phyloP scores from a whole-genome alignment of 768 basidiomycete genomes.

The Calocybe gangraenosa region DNA sequence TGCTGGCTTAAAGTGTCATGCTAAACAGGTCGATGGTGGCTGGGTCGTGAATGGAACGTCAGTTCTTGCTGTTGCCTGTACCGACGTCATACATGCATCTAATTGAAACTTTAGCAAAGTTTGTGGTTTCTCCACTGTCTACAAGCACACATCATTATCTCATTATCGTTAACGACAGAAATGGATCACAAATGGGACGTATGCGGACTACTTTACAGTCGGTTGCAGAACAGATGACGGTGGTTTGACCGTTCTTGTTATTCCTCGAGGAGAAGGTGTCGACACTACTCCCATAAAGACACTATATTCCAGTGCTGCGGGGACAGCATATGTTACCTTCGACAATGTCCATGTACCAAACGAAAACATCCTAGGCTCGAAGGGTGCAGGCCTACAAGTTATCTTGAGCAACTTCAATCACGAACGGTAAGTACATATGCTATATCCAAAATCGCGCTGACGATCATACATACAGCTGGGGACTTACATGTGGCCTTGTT shows the following conservation, averaged over 20 bases:
- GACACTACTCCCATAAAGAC: constrained; percentile 65
- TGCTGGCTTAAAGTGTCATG: constrained; percentile 65
- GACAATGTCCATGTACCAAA: constrained; percentile 63
- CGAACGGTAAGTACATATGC: constrained; percentile 71
- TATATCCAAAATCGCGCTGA: neutral
- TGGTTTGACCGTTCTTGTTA: constrained; percentile 22
- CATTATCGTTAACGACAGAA: constrained; percentile 32
- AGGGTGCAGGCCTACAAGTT: constrained; percentile 44
- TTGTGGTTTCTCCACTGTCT: neutral
- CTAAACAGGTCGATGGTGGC: constrained; percentile 64
- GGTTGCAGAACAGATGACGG: constrained; percentile 53
- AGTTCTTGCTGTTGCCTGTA: too few relatives aligned
- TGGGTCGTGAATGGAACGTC: constrained; percentile 85
- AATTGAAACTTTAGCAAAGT: constrained; percentile 2
- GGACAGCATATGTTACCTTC: constrained; percentile 55
- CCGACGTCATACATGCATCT: neutral
- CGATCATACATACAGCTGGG: constrained; percentile 9
- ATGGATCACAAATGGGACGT: constrained; percentile 81
- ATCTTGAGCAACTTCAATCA: constrained; percentile 80
- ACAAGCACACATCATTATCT: neutral
- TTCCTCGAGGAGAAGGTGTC: constrained; percentile 48
- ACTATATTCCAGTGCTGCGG: constrained; percentile 49
- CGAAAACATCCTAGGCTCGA: constrained; percentile 63
- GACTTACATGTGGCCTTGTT: constrained; percentile 12
- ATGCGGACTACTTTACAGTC: constrained; percentile 67